Evolutionary conservation across 2,329 filamentous ascomycete species (phyloP), one percentile per base, ranked within the genome.

Genomic region (Chaetoscypha palmicola): DNA sequence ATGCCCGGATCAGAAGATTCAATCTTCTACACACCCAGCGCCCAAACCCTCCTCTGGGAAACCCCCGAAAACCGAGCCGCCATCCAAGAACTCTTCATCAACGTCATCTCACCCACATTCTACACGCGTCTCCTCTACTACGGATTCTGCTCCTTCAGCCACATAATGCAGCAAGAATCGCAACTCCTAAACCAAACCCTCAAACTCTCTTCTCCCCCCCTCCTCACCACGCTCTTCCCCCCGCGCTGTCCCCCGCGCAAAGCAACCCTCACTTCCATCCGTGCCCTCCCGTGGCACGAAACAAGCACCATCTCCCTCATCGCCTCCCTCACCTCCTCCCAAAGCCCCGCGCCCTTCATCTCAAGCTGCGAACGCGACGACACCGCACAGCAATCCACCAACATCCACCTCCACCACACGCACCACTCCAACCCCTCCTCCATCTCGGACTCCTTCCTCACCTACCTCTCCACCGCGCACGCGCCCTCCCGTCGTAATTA

Each of bases 71-170:
- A 33, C 11, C 21, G 14, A 34, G 30, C 47, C 2, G 40, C 41
- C 2, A 47, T 48, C 2, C 63, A 69, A 17, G 31, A 47, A 61
- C 39, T 83, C 4, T 73, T 75, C 33, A 64, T 86, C 37, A 72
- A 71, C 41, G 66, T 86, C 3, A 60, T 83, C 16, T 81, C 77
- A 0, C 81, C 83, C 1, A 68, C 66, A 0, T 87, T 87, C 57
- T 87, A 87, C 64, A 71, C 74, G 10, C 72, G 80, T 21, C 79
- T 86, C 37, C 68, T 79, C 1, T 70, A 75, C 50, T 84, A 86
- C 56, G 67, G 74, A 0, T 43, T 43, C 32, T 43, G 21, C 31
- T 70, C 81, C 55, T 74, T 77, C 17, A 68, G 76, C 14, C 76
- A 82, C 52, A 79, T 77, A 1, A 65, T 85, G 22, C 75, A 79